Evolutionary conservation across 768 basidiomycete species (phyloP), one percentile per base, ranked within the genome.

Genomic region (Udeniomyces megalosporus): DNA sequence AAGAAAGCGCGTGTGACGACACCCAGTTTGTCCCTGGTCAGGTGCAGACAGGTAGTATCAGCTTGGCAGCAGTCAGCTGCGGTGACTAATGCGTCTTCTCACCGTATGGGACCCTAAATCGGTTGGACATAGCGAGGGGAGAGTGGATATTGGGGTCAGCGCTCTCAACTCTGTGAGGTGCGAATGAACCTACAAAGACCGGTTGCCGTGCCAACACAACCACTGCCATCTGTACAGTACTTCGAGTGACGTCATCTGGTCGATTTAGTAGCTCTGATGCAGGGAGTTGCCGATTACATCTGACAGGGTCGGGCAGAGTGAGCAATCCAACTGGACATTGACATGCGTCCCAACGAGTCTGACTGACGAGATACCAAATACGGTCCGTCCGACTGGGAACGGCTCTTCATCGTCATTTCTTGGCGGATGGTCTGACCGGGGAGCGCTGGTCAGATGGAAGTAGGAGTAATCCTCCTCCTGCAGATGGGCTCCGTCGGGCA

Each of bases 151-250:
- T n/a, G n/a, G n/a, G n/a, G n/a, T n/a, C n/a, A n/a, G n/a, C n/a
- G n/a, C n/a, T n/a, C n/a, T n/a, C n/a, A n/a, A n/a, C n/a, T n/a
- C n/a, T n/a, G n/a, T n/a, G n/a, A n/a, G n/a, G n/a, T n/a, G n/a
- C 60, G 6, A 3, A 14, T 26, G 31, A 8, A 46, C 72, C 60
- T 45, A 75, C 75, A 66, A 75, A 75, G 6, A 75, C 69, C 3
- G 74, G 74, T 63, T 75, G 74, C 22, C 71, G 72, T 3, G 89
- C 91, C 38, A 99, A 77, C 2, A 99, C 87, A 0, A 97, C 89
- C 3, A 99, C 88, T 0, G 95, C 92, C 71, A 97, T 99, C 73
- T 99, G 95, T 0, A 99, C 95, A 10, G 85, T 97, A 4, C 86
- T 89, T 17, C 95, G 83, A 4, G 95, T 97, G 20, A 97, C 88